Evolutionary conservation across 1,284 basidiomycete genomes (phyloP).

Genomic region (Abortiporus biennis): DNA sequence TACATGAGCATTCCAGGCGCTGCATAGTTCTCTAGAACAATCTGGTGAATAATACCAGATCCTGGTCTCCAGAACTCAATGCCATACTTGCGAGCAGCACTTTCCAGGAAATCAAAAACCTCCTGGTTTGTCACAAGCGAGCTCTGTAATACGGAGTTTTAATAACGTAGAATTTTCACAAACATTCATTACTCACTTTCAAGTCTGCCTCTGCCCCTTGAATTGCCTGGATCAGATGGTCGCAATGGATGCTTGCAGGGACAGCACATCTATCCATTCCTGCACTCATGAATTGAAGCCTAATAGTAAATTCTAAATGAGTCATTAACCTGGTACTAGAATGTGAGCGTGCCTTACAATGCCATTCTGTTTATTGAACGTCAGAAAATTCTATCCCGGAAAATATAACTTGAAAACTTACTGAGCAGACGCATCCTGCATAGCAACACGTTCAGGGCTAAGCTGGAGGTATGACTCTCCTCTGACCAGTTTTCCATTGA

Average conservation of each 20-base stretch:
- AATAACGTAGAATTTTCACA: slow-evolving; percentile 6
- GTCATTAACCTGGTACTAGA: slow-evolving; percentile 6
- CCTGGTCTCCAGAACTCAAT: slow-evolving; percentile 96
- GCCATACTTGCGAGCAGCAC: slow-evolving; percentile 92
- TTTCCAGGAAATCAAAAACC: slow-evolving; percentile 97
- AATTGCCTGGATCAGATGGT: slow-evolving; percentile 92
- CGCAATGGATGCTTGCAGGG: slow-evolving; percentile 88
- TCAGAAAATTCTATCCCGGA: neutral
- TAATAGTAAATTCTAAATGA: slow-evolving; percentile 20
- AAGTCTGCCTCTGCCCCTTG: slow-evolving; percentile 82
- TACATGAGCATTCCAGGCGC: slow-evolving; percentile 84
- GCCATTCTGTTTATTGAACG: slow-evolving; percentile 50
- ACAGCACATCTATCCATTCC: slow-evolving; percentile 85
- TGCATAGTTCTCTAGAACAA: slow-evolving; percentile 97
- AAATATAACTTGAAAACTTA: slow-evolving; percentile 31
- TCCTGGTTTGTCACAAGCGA: slow-evolving; percentile 91
- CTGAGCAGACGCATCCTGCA: slow-evolving; percentile 99
- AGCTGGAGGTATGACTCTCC: slow-evolving; percentile 92
- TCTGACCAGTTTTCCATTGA: slow-evolving; percentile 67
- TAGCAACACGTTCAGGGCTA: slow-evolving; percentile 89
- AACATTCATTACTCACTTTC: too few species aligned
- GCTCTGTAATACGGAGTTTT: slow-evolving; percentile 54
- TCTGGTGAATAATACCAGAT: slow-evolving; percentile 96
- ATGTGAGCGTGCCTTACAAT: slow-evolving; percentile 40
- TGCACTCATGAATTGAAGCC: slow-evolving; percentile 98